Percentiles rank a stretch among this genome's conserved stretches.
phyloP scores from a whole-genome alignment of 208 protist genomes.

The Porcisia deanei region DNA sequence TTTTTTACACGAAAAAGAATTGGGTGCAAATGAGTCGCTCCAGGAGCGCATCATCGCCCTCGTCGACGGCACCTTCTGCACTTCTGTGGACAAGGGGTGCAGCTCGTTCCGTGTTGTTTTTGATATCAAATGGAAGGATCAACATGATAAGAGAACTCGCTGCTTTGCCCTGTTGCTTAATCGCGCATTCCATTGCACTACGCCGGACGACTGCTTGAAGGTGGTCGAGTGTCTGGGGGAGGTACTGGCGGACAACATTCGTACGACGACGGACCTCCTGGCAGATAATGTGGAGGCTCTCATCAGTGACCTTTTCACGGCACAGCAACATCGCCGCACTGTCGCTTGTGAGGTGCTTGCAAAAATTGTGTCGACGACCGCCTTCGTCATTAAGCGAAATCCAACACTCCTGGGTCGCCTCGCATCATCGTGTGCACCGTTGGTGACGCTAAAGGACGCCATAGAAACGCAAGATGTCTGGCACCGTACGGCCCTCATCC shows the following conservation, averaged over 20 bases:
- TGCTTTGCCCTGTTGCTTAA: slow-evolving; percentile 62
- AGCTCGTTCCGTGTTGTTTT: slow-evolving; percentile 74
- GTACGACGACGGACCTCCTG: slow-evolving; percentile 72
- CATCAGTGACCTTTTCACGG: slow-evolving; percentile 21
- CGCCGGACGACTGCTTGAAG: slow-evolving; percentile 39
- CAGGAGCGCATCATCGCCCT: slow-evolving; percentile 62
- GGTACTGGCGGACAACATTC: slow-evolving; percentile 77
- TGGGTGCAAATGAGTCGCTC: slow-evolving; percentile 51
- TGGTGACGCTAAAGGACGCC: slow-evolving; percentile 51
- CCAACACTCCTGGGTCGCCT: slow-evolving; percentile 73
- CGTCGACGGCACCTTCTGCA: slow-evolving; percentile 62
- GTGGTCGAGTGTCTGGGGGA: slow-evolving; percentile 49
- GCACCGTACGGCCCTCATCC: slow-evolving; percentile 62
- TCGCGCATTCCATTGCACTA: slow-evolving; percentile 51
- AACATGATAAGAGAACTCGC: slow-evolving; percentile 73
- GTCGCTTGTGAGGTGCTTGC: slow-evolving; percentile 71
- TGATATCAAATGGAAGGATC: slow-evolving; percentile 77
- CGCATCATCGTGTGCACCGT: slow-evolving; percentile 45
- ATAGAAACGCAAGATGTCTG: slow-evolving; percentile 60
- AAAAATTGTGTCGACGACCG: slow-evolving; percentile 55
- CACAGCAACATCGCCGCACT: slow-evolving; percentile 35
- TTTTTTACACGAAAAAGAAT: slow-evolving; percentile 63
- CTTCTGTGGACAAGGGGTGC: slow-evolving; percentile 69
- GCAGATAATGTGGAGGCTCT: slow-evolving; percentile 41
- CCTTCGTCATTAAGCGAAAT: slow-evolving; percentile 68